Evolutionary conservation across 164 flowering plant species (phyloP), one percentile per base, ranked within the genome.

Genomic region (Piper betle): DNA sequence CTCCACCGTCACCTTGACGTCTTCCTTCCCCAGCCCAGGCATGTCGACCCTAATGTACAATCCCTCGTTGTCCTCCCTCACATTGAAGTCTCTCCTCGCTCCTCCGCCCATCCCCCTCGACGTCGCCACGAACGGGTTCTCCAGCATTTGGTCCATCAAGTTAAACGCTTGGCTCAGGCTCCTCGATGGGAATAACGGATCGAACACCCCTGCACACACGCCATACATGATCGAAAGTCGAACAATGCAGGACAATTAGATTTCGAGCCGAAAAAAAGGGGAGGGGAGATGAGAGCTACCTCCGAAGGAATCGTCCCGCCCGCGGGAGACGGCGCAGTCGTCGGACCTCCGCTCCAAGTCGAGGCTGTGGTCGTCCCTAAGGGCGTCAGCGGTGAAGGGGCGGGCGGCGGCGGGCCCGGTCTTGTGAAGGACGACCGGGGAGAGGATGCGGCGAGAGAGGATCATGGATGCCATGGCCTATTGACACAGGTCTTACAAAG

Each of bases 1-100:
- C 70, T 86, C 92, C 66, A 80, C 84, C 1, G 77, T 64, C 0
- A 89, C 79, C 62, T 77, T 85, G 19, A 89, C 85, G 46, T 86
- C 64, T 17, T 83, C 84, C 68, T 80, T 89, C 38, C 75, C 70
- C 9, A 86, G 61, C 1, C 96, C 94, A 0, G 96, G 96, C 96
- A 89, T 83, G 64, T 84, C 91, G 53, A 86, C 69, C 11, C 82
- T 67, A 53, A 87, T 37, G 37, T 62, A 60, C 48, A 90, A 73
- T 3, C 78, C 84, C 0, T 82, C 62, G 0, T 80, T 75, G 37
- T 79, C 84, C 65, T 87, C 92, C 68, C 60, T 81, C 62, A 69
- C 87, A 52, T 85, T 82, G 86, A 87, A 87, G 1, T 82, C 82
- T 9, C 87, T 66, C 67, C 80, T 64, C n/a, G 66, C 25, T 60